These are phyloP conservation scores for Trichosporon sp. DNA, from an alignment of 1,284 basidiomycete genomes.

Conservation along the genomic window DNA sequence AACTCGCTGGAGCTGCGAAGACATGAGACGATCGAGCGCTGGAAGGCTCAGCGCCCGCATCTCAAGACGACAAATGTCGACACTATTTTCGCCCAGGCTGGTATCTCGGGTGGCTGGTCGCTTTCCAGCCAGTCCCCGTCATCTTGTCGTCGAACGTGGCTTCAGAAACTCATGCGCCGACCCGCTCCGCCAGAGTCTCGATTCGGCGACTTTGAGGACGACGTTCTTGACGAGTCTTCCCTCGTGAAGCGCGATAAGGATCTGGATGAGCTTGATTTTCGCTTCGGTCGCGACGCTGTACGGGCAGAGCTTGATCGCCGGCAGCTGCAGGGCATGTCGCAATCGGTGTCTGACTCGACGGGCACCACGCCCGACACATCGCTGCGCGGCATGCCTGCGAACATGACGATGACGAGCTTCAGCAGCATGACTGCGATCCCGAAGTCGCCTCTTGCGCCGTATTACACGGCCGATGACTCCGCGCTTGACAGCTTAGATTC, in stretches of 20 bases:
- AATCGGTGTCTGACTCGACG: neutral
- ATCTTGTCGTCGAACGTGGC: neutral
- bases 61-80: slow-evolving; percentile 21
- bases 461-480: slow-evolving; percentile 13
- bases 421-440: slow-evolving; percentile 5
- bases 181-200: neutral
- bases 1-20: neutral
- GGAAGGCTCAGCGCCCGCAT: slow-evolving; percentile 28
- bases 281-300: slow-evolving; percentile 34
- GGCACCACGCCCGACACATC: neutral
- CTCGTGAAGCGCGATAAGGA: slow-evolving; percentile 33
- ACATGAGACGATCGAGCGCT: slow-evolving; percentile 16
- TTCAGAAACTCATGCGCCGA: neutral
- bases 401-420: neutral
- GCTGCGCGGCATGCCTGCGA: neutral
- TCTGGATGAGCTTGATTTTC: slow-evolving; percentile 39
- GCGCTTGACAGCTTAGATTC: neutral
- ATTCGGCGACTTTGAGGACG: neutral
- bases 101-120: slow-evolving; percentile 35
- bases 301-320: slow-evolving; percentile 32
- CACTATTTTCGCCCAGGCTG: slow-evolving; percentile 29
- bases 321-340: neutral
- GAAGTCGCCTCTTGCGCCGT: slow-evolving; percentile 21
- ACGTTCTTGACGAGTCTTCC: slow-evolving; percentile 10
- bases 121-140: slow-evolving; percentile 6